Base-by-base conservation (phyloP, 164 flowering plant species). In the Vitis riparia region DNA sequence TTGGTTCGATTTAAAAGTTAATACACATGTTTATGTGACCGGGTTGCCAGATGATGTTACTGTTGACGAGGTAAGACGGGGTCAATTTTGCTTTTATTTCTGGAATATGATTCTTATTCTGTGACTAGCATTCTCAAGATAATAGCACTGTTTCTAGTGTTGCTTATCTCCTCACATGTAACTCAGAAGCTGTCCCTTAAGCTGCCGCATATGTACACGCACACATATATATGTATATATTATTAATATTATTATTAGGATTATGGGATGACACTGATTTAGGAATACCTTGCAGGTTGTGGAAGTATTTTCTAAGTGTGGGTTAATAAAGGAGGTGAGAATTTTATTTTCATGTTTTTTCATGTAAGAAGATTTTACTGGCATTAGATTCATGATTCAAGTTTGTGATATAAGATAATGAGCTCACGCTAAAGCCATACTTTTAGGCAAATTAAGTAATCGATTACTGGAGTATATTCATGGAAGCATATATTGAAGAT, bases 21-120 rank as follows among this genome's bases (percentile, higher is more conserved):
- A 96, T 76, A 91, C 98, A n/a, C 94, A 96, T 80, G 94, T 93
- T 65, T 96, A 96, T 72, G 95, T 96, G 17, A 89, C 88, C 51
- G 99, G 99, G 55, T 81, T 96, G 87, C 99, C 99, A 32, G 97
- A 93, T 58, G 98, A 96, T 86, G 99, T 89, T 50, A 90, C 97
- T 63, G 70, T 69, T 70, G 98, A 96, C 65, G 99, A 96, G 81
- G 99, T 93, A 82, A 77, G 87, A 76, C 32, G 14, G 48, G 11
- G n/a, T 65, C 32, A 55, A 65, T 73, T 32, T 66, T 68, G 61
- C 56, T 11, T 19, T 5, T 47, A 55, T 37, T 12, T 44, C 5
- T 44, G 17, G 27, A 23, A 1, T 23, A 1, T 23, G 27, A 23
- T 23, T 23, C 27, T 23, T 23, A 23, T 23, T 23, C 2, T 23